These are phyloP conservation scores for Ceratobasidium sp. DNA, from an alignment of 1,284 basidiomycete species.

Conservation along the genomic window DNA sequence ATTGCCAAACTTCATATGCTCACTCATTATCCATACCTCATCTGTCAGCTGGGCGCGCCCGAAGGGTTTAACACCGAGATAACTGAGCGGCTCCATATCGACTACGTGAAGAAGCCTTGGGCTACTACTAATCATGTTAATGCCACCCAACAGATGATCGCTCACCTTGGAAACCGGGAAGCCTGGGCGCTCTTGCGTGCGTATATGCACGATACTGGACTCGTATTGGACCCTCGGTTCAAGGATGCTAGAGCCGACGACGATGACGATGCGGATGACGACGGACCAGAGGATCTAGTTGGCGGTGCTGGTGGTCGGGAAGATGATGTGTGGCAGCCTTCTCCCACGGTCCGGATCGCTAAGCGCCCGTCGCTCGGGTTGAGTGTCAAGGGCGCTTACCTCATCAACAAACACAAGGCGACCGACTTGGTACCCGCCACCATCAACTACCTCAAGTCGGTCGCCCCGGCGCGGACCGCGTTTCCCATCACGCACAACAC, in stretches of 20 bases:
- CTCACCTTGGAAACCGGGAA: constrained; percentile 25
- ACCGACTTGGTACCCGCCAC: background rate
- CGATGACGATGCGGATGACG: background rate
- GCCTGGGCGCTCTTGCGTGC: constrained; percentile 6
- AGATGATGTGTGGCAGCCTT: background rate
- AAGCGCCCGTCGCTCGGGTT: background rate
- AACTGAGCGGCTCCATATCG: constrained; percentile 46
- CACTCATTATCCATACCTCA: constrained; percentile 36
- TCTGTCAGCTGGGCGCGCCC: constrained; percentile 37
- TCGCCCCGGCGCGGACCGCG: background rate
- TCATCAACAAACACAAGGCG: constrained; percentile 15
- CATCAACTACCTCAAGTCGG: background rate
- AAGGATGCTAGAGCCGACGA: background rate
- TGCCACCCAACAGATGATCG: constrained; percentile 31
- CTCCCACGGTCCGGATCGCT: background rate
- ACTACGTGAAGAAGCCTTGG: constrained; percentile 41
- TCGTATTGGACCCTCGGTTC: background rate
- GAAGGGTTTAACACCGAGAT: constrained; percentile 42
- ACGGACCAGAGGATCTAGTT: background rate
- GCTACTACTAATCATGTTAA: constrained; percentile 35
- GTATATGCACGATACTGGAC: background rate
- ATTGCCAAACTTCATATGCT: constrained; percentile 45
- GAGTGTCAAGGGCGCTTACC: background rate
- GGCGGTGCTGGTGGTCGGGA: background rate
- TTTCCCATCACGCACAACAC: background rate